Evolutionary conservation across 345 rosid species (phyloP), one percentile per base, ranked within the genome.

Genomic region (Streptanthus diversifolius): DNA sequence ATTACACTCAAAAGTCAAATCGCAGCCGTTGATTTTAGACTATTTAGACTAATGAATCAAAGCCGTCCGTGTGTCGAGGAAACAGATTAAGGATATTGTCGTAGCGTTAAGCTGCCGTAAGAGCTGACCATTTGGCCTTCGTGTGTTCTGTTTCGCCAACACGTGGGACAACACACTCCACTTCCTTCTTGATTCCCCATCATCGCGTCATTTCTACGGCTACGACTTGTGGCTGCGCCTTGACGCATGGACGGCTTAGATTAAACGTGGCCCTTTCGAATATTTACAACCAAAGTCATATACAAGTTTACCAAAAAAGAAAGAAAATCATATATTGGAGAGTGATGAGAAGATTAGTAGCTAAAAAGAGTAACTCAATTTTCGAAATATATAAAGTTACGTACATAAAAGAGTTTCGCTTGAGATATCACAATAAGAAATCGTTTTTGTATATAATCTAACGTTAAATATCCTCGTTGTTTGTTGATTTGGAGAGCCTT

Each of bases 81-180:
- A 45, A 27, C 66, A 55, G 59, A 69, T 36, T 69, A 63, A 63
- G 71, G 59, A 69, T 63, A 44, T 76, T 76, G 66, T 76, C 75
- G 79, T 69, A 8, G 71, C 75, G 75, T 76, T 76, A 76, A 69
- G 79, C 59, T 69, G 79, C 75, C 79, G 75, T 76, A 63, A 76
- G 75, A 76, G 75, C 75, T 76, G 75, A 76, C 79, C 71, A 69
- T 62, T 44, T 69, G 57, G 62, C 33, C 57, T 41, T 13, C 55
- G 62, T 75, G 79, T 75, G 70, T 43, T 75, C 49, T 62, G 75
- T 76, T 54, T 76, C 0, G 59, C 57, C 74, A 68, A 62, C 79
- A 76, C 79, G 79, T 76, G 75, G 75, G 75, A 62, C 79, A 40
- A 59, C n/a, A 32, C 74, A 39, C 73, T 59, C 73, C 73, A 75